These are phyloP conservation scores for Tremella mesenterica DNA, from an alignment of 768 basidiomycete genomes.

Conservation along the genomic window DNA sequence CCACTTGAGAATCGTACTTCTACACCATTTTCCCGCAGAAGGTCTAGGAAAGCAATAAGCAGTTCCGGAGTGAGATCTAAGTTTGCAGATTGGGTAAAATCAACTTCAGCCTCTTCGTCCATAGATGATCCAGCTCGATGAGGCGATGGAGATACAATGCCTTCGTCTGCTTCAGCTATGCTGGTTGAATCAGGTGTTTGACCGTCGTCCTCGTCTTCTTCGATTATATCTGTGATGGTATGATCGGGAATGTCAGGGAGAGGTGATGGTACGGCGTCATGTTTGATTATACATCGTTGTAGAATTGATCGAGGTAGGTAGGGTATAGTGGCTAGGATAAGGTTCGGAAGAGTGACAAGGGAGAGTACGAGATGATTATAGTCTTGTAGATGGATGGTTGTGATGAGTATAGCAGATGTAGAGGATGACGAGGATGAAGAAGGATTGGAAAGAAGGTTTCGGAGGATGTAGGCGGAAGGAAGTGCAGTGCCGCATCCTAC, in stretches of 20 bases:
- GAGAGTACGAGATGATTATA: constrained; percentile 76
- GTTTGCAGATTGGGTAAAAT: too few species aligned
- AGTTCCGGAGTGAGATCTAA: constrained; percentile 61
- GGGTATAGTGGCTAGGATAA: constrained; percentile 40
- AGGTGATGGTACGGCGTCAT: not conserved
- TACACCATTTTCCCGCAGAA: constrained; percentile 54
- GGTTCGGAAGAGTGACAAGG: constrained; percentile 50
- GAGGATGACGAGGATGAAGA: constrained; percentile 7
- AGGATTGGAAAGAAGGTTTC: constrained; percentile 47
- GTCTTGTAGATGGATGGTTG: constrained; percentile 73
- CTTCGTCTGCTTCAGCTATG: too few species aligned
- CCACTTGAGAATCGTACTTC: constrained; percentile 69
- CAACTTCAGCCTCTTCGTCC: too few species aligned
- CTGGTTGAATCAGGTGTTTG: not conserved
- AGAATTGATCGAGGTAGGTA: constrained; percentile 20
- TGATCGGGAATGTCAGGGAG: not conserved
- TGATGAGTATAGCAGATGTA: constrained; percentile 35
- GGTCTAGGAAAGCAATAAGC: constrained; percentile 56
- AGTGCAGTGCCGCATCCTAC: constrained; percentile 88
- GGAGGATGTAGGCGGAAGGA: constrained; percentile 67
- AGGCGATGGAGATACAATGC: constrained; percentile 39
- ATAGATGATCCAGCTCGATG: constrained; percentile 48
- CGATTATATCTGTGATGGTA: constrained; percentile 6
- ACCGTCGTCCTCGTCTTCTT: constrained; percentile 24
- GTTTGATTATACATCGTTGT: not conserved